Base-by-base conservation (phyloP, 306 rosid genomes). In the Lotus japonicus region DNA sequence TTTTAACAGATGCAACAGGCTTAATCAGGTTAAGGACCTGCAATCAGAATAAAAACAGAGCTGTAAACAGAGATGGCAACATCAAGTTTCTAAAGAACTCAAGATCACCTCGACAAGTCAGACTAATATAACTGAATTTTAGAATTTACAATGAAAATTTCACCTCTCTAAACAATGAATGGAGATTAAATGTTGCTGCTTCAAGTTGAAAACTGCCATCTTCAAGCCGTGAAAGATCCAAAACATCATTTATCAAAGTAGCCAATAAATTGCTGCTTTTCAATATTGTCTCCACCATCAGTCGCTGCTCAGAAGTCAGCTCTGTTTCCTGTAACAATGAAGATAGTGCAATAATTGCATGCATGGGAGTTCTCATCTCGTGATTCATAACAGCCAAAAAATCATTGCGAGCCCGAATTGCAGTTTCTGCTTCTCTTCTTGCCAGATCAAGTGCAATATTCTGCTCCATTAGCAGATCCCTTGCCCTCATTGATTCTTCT, bases 301-400 rank as follows among this genome's bases (percentile, higher is more conserved):
- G 83, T 15, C 99, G 97, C 67, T 94, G 99, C 84, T 94, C 96
- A 17, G 95, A 86, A 73, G 95, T 88, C 75, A 90, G 70, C 51
- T 88, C 89, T 63, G 97, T 90, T 86, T 94, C 99, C 83, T 90
- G 99, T 64, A 94, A 73, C 80, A 94, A 79, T 42, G 99, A 94
- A 60, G 97, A 94, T 66, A 94, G 99, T 33, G 97, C 99, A 77
- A 88, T 94, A 68, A 94, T 82, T 58, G 99, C 99, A 81, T 94
- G 99, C 99, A 94, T 90, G 5, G 99, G 99, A 65, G 96, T 94
- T 73, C 99, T 90, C 99, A 94, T 94, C 81, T 94, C 99, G 11
- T 94, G 97, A 81, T 94, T 94, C 99, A 94, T 90, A 56, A 94
- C 99, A 2, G 99, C 97, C 81, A 94, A 80, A 81, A 94, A 94